Percentiles rank a stretch among this genome's conserved stretches.
These are phyloP conservation scores for Dimargaris xerosporica DNA, from an alignment of 192 early-diverging fungal genomes.

Conservation along the genomic window DNA sequence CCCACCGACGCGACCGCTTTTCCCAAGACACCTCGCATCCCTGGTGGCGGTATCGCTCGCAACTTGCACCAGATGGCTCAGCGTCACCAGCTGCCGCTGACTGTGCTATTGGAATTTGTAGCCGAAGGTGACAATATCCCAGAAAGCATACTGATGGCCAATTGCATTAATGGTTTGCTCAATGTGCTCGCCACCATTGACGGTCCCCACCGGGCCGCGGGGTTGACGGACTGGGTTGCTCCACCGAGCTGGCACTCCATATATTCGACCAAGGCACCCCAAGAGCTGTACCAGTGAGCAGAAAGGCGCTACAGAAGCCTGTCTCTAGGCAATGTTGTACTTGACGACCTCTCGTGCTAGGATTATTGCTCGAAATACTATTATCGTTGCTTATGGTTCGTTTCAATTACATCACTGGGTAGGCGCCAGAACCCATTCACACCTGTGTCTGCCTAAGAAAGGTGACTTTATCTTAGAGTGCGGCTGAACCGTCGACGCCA, in stretches of 20 bases:
- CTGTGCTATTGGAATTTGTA: slow-evolving; percentile 41
- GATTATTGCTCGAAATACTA: too few relatives aligned
- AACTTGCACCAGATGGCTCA: slow-evolving; percentile 32
- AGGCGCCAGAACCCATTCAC: too few relatives aligned
- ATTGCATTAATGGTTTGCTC: slow-evolving; percentile 25
- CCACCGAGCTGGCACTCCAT: slow-evolving; percentile 9
- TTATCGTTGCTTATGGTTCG: too few relatives aligned
- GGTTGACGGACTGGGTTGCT: neutral
- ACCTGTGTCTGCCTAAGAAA: too few relatives aligned
- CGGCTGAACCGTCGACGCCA: too few relatives aligned
- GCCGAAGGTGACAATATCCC: slow-evolving; percentile 62
- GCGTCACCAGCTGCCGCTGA: slow-evolving; percentile 20
- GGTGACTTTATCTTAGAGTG: too few relatives aligned
- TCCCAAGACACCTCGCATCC: slow-evolving; percentile 27
- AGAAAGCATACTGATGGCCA: slow-evolving; percentile 46
- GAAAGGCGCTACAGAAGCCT: too few relatives aligned
- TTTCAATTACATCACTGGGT: too few relatives aligned
- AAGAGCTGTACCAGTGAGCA: neutral
- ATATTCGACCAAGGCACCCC: slow-evolving; percentile 6
- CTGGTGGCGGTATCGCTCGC: slow-evolving; percentile 40
- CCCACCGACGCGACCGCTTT: neutral
- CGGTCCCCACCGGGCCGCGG: neutral
- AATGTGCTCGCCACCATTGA: neutral
- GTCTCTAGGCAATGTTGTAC: too few relatives aligned
- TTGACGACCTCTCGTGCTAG: too few relatives aligned